Evolutionary conservation across 2,329 filamentous ascomycete species (phyloP).

Genomic region (Cladosporium sp.): DNA sequence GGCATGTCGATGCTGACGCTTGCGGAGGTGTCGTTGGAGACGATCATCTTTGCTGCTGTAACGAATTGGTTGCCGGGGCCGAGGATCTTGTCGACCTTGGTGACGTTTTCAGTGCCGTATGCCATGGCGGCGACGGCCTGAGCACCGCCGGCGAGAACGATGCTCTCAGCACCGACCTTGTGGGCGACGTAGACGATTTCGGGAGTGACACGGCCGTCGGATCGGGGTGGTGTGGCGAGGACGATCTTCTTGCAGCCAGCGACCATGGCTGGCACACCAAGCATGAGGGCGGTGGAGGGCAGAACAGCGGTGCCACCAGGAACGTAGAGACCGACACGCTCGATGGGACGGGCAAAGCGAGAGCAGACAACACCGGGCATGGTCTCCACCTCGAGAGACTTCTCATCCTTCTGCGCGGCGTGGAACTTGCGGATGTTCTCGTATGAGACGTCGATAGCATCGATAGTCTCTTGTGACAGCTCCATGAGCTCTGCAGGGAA

Average conservation of each 20-base stretch:
- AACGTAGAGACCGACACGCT: slow-evolving; percentile 93
- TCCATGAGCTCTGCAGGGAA: slow-evolving; percentile 85
- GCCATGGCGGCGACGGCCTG: slow-evolving; percentile 96
- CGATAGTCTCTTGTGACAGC: slow-evolving; percentile 72
- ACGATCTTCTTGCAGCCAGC: slow-evolving; percentile 95
- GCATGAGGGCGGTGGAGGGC: slow-evolving; percentile 93
- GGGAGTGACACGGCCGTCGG: slow-evolving; percentile 85
- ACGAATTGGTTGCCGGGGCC: slow-evolving; percentile 98
- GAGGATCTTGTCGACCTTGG: slow-evolving; percentile 97
- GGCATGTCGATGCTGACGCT: slow-evolving; percentile 98
- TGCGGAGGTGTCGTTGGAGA: slow-evolving; percentile 94
- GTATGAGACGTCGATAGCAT: slow-evolving; percentile 89
- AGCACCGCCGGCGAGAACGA: slow-evolving; percentile 90
- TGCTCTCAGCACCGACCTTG: slow-evolving; percentile 92
- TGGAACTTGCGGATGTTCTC: slow-evolving; percentile 96
- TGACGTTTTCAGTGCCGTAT: slow-evolving; percentile 90
- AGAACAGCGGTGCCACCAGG: slow-evolving; percentile 96
- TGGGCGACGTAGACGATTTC: slow-evolving; percentile 97
- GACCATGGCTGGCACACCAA: slow-evolving; percentile 95
- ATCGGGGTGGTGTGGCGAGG: slow-evolving; percentile 81
- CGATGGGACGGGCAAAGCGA: slow-evolving; percentile 86
- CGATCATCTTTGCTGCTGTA: slow-evolving; percentile 96
- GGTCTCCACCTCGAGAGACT: slow-evolving; percentile 81
- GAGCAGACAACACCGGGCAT: slow-evolving; percentile 97
- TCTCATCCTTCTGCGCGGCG: slow-evolving; percentile 79